Evolutionary conservation across 2,329 filamentous ascomycete genomes (phyloP).

Genomic region (Aureobasidium namibiae): DNA sequence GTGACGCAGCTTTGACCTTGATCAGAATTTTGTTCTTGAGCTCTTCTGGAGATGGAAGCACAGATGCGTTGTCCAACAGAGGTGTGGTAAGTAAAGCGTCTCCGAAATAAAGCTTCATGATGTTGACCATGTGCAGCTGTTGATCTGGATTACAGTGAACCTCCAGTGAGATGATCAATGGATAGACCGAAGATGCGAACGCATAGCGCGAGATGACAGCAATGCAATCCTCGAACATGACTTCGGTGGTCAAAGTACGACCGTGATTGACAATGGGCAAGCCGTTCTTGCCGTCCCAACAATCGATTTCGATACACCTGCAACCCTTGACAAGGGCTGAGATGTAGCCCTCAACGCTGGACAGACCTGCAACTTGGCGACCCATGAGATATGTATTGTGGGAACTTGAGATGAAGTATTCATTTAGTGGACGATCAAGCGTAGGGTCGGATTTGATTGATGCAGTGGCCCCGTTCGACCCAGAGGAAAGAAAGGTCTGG

Average conservation of each 20-base stretch:
- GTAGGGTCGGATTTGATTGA: slow-evolving; percentile 20
- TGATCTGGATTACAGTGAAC: slow-evolving; percentile 83
- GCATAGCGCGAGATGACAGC: slow-evolving; percentile 91
- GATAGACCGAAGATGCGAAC: slow-evolving; percentile 78
- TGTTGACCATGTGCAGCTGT: slow-evolving; percentile 80
- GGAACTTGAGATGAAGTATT: slow-evolving; percentile 97
- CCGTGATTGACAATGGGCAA: slow-evolving; percentile 88
- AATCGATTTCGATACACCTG: slow-evolving; percentile 94
- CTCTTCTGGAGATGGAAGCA: slow-evolving; percentile 77
- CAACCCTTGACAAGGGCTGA: slow-evolving; percentile 79
- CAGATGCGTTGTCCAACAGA: slow-evolving; percentile 57
- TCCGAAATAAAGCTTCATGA: slow-evolving; percentile 78
- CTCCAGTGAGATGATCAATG: slow-evolving; percentile 89
- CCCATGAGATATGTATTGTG: slow-evolving; percentile 97
- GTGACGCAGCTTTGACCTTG: slow-evolving; percentile 81
- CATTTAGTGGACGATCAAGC: slow-evolving; percentile 81
- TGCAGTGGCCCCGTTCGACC: slow-evolving; percentile 57
- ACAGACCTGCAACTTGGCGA: slow-evolving; percentile 79
- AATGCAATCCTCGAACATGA: slow-evolving; percentile 86
- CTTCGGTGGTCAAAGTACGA: slow-evolving; percentile 76
- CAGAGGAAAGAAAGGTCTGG: slow-evolving; percentile 66
- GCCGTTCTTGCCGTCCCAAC: slow-evolving; percentile 88
- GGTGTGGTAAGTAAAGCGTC: slow-evolving; percentile 70
- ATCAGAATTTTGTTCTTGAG: slow-evolving; percentile 77
- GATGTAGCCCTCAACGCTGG: slow-evolving; percentile 93